Evolutionary conservation across 1,284 basidiomycete genomes (phyloP).

Genomic region (Ustilago cynodontis): DNA sequence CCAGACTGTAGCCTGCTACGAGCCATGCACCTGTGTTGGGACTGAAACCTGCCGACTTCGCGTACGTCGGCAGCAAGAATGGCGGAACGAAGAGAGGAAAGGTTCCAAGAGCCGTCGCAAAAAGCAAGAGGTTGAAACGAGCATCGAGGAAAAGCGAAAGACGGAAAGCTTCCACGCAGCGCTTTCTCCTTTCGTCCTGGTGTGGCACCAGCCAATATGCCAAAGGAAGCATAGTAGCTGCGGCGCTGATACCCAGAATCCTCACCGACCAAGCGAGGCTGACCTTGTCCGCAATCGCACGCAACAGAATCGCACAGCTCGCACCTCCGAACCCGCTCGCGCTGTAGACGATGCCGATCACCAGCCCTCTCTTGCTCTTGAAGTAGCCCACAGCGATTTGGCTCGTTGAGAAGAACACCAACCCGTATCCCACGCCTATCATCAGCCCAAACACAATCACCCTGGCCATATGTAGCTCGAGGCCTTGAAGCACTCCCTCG

Average conservation of each 20-base stretch:
- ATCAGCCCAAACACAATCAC: constrained; percentile 38
- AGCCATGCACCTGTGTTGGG: constrained; percentile 62
- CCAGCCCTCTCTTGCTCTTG: constrained; percentile 61
- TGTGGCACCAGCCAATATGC: constrained; percentile 41
- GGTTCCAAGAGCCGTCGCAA: constrained; percentile 64
- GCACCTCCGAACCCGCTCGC: constrained; percentile 69
- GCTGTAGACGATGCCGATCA: constrained; percentile 68
- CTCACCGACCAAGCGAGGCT: constrained; percentile 64
- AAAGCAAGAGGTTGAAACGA: constrained; percentile 65
- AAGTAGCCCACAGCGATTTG: constrained; percentile 65
- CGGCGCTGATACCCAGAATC: constrained; percentile 34
- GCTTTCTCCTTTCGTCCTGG: constrained; percentile 22
- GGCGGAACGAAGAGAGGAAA: constrained; percentile 70
- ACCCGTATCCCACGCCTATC: constrained; percentile 43
- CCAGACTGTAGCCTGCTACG: constrained; percentile 56
- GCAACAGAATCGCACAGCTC: constrained; percentile 59
- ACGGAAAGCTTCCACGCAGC: constrained; percentile 35
- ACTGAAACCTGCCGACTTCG: constrained; percentile 59
- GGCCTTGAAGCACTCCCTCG: constrained; percentile 19
- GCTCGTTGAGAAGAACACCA: constrained; percentile 51
- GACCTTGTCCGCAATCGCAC: constrained; percentile 48
- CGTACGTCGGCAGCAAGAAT: constrained; percentile 70
- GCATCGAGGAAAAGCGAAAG: constrained; percentile 60
- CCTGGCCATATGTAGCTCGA: constrained; percentile 19
- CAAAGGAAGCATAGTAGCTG: constrained; percentile 27